Conservation (phyloP, 805 yeast genomes). For the Saturnispora galanensis region DNA sequence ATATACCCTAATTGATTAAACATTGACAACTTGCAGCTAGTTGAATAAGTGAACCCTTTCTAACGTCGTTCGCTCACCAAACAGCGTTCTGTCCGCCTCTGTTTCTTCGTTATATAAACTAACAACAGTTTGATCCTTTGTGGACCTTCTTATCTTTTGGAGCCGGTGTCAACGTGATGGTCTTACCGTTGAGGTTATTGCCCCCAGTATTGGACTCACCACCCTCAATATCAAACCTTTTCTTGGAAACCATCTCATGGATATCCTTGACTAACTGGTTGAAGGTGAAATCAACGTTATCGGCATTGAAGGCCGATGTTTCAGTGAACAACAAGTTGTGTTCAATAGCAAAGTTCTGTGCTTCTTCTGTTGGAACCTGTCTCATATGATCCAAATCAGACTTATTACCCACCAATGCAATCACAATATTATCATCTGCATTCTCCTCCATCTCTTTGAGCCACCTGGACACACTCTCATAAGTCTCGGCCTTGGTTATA, state of each 20-base stretch:
- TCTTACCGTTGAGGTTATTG: constrained; percentile 55
- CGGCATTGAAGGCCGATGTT: constrained; percentile 88
- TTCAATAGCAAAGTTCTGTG: constrained; percentile 87
- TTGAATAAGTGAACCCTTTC: too few relatives aligned
- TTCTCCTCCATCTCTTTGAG: constrained; percentile 82
- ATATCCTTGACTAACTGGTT: constrained; percentile 87
- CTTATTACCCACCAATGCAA: constrained; percentile 88
- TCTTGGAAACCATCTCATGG: constrained; percentile 88
- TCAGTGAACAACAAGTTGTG: constrained; percentile 89
- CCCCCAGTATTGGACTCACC: constrained; percentile 27
- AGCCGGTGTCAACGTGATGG: constrained; percentile 86
- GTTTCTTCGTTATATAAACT: constrained; percentile 8
- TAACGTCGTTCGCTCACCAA: too few relatives aligned
- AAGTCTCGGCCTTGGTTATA: constrained; percentile 80
- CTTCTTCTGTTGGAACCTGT: constrained; percentile 97
- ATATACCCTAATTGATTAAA: too few relatives aligned
- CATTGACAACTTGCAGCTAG: too few relatives aligned
- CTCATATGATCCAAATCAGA: constrained; percentile 85
- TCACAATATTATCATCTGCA: constrained; percentile 91
- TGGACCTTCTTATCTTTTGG: constrained; percentile 66
- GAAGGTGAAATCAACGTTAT: constrained; percentile 91
- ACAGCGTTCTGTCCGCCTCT: too few relatives aligned
- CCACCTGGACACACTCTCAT: constrained; percentile 83
- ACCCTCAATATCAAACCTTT: constrained; percentile 83
- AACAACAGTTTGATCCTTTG: constrained; percentile 65